Percentiles rank a stretch among this genome's conserved stretches.
These are phyloP conservation scores for Pythium dissotocum DNA, from an alignment of 352 stramenopile genomes.

Conservation along the genomic window DNA sequence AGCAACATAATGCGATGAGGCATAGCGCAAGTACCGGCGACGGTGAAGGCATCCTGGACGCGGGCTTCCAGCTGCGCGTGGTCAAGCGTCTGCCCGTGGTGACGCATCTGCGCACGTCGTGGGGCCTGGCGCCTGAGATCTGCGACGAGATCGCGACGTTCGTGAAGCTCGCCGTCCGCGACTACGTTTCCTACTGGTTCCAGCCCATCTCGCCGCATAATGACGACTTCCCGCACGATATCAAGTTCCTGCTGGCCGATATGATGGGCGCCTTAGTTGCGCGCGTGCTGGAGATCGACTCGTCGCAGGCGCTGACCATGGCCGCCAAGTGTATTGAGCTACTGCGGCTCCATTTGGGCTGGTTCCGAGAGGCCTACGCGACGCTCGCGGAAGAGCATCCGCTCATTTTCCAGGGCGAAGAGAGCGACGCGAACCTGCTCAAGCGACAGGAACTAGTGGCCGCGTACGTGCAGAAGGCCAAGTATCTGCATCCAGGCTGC, in stretches of 20 bases:
- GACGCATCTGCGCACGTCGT: constrained; percentile 62
- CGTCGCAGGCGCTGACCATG: constrained; percentile 63
- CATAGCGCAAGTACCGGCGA: neutral
- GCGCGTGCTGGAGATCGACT: constrained; percentile 68
- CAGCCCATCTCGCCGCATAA: constrained; percentile 53
- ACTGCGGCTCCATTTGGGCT: constrained; percentile 68
- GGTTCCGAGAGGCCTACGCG: constrained; percentile 78
- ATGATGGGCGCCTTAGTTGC: constrained; percentile 55
- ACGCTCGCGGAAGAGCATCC: constrained; percentile 64
- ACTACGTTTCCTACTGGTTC: constrained; percentile 77
- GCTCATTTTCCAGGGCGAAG: constrained; percentile 51
- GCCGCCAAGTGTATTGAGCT: constrained; percentile 63
- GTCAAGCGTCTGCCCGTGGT: constrained; percentile 61
- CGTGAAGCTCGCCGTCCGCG: constrained; percentile 44
- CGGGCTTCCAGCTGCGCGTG: constrained; percentile 53
- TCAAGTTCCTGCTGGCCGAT: constrained; percentile 67
- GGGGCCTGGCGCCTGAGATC: constrained; percentile 52
- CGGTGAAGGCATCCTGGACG: constrained; percentile 25
- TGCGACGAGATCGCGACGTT: constrained; percentile 65
- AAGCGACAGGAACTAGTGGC: constrained; percentile 60
- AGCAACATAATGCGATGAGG: neutral
- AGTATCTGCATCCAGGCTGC: constrained; percentile 73
- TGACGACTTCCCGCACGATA: constrained; percentile 65
- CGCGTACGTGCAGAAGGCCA: constrained; percentile 54
- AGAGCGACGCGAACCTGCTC: constrained; percentile 49